Percentiles rank a stretch among this genome's conserved stretches.
phyloP scores from a whole-genome alignment of 2,329 filamentous ascomycete genomes.

The Cryphonectria naterciae region DNA sequence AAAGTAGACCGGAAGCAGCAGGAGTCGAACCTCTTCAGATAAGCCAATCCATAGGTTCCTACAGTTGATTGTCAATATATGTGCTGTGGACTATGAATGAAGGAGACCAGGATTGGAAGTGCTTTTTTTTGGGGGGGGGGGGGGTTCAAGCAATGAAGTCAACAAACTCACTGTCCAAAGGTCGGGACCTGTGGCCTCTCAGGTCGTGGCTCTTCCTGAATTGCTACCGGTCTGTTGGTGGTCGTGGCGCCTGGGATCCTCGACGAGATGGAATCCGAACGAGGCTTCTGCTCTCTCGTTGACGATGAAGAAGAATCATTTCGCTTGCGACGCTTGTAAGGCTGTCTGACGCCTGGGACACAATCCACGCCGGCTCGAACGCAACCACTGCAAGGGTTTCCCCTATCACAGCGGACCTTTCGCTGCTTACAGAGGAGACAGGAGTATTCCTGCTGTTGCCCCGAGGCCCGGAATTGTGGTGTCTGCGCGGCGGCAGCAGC shows the following conservation, averaged over 20 bases:
- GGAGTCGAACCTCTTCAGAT: constrained; percentile 30
- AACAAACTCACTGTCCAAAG: constrained; percentile 28
- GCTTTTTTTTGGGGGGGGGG: neutral
- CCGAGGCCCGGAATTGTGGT: constrained; percentile 10
- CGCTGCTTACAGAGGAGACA: constrained; percentile 58
- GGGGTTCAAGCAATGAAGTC: neutral
- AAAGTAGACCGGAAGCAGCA: neutral
- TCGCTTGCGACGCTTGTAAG: constrained; percentile 52
- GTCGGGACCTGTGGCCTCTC: constrained; percentile 26
- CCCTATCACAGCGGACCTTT: constrained; percentile 53
- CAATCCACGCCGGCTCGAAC: constrained; percentile 43
- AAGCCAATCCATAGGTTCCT: constrained; percentile 33
- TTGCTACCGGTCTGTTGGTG: constrained; percentile 14
- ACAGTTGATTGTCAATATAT: neutral
- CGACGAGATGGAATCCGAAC: constrained; percentile 16
- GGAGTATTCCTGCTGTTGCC: constrained; percentile 40
- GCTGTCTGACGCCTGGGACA: constrained; percentile 38
- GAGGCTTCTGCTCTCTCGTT: constrained; percentile 6
- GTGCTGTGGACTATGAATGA: neutral
- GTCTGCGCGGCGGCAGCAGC: neutral
- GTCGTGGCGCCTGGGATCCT: constrained; percentile 2
- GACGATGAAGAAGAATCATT: constrained; percentile 32
- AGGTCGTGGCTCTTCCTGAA: constrained; percentile 11
- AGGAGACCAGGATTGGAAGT: neutral
- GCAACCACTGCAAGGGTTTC: constrained; percentile 49